A percentile compares a stretch with the other conserved stretches of the same genome.
Evolutionary conservation across 2,329 filamentous ascomycete genomes (phyloP).

Genomic region (Hypoxylon sp.): DNA sequence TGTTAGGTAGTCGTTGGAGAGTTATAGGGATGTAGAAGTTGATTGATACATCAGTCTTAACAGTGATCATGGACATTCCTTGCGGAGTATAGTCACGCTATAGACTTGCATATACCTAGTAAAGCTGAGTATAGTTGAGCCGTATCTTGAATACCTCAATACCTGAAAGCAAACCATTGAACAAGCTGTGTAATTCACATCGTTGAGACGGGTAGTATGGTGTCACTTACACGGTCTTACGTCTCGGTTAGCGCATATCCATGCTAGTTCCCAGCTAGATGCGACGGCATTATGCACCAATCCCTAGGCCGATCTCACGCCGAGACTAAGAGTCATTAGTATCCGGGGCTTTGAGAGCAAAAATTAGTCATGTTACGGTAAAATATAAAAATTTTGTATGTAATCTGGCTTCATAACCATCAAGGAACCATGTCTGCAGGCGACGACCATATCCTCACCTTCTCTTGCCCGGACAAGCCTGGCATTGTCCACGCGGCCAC

Average conservation of each 20-base stretch:
- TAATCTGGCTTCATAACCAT: slow-evolving; percentile 25
- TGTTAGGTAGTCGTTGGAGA: background rate
- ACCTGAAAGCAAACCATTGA: too few species aligned
- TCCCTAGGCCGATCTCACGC: slow-evolving; percentile 38
- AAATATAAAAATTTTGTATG: slow-evolving; percentile 28
- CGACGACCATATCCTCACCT: slow-evolving; percentile 75
- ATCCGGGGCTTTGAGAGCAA: slow-evolving; percentile 19
- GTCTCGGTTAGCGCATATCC: slow-evolving; percentile 25
- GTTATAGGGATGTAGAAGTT: background rate
- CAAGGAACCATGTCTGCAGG: slow-evolving; percentile 36
- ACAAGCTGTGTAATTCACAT: too few species aligned
- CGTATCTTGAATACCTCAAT: too few species aligned
- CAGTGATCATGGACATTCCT: background rate
- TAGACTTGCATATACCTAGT: too few species aligned
- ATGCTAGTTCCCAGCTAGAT: slow-evolving; percentile 9
- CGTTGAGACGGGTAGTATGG: background rate
- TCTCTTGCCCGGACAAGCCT: slow-evolving; percentile 84
- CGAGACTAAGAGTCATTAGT: slow-evolving; percentile 34
- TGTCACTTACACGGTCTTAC: slow-evolving; percentile 4
- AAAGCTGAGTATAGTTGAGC: too few species aligned
- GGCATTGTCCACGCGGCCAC: slow-evolving; percentile 88
- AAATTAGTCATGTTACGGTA: slow-evolving; percentile 32
- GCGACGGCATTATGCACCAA: slow-evolving; percentile 36
- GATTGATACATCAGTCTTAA: background rate
- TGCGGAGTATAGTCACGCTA: too few species aligned